Evolutionary conservation across 768 basidiomycete species (phyloP).

Genomic region (Aureoboletus auriporus): DNA sequence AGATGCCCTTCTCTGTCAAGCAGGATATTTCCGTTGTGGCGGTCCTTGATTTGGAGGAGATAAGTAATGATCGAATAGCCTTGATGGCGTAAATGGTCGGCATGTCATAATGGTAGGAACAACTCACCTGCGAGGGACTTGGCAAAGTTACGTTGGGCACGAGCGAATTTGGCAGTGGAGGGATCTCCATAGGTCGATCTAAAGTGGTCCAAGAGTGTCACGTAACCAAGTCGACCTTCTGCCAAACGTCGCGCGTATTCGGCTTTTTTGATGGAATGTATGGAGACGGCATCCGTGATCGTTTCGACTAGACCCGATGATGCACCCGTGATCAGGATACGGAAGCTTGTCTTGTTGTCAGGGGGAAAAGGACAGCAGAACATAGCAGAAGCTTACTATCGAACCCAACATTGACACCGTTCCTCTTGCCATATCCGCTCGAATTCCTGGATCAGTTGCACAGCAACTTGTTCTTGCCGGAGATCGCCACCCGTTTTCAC

Average conservation of each 20-base stretch:
- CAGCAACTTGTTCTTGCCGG: constrained; percentile 95
- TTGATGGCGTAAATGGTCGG: constrained; percentile 18
- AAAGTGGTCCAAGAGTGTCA: constrained; percentile 91
- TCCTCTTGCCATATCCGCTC: constrained; percentile 95
- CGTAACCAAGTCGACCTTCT: constrained; percentile 77
- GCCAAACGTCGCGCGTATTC: constrained; percentile 90
- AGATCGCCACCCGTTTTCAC: constrained; percentile 98
- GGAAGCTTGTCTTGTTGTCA: constrained; percentile 59
- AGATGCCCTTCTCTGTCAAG: constrained; percentile 93
- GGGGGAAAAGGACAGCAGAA: not conserved
- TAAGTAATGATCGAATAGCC: constrained; percentile 97
- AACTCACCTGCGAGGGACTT: constrained; percentile 77
- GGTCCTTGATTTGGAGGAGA: constrained; percentile 95
- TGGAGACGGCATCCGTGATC: constrained; percentile 96
- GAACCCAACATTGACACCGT: constrained; percentile 87
- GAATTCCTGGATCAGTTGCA: constrained; percentile 91
- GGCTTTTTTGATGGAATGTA: constrained; percentile 99
- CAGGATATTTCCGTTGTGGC: constrained; percentile 98
- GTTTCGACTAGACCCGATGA: constrained; percentile 95
- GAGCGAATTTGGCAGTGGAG: constrained; percentile 78
- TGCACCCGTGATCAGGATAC: constrained; percentile 91
- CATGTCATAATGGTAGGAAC: not conserved
- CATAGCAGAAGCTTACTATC: constrained; percentile 57
- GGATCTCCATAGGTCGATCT: constrained; percentile 86
- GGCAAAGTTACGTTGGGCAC: constrained; percentile 92